Conservation (phyloP, 345 rosid species). For the Eutrema japonicum region DNA sequence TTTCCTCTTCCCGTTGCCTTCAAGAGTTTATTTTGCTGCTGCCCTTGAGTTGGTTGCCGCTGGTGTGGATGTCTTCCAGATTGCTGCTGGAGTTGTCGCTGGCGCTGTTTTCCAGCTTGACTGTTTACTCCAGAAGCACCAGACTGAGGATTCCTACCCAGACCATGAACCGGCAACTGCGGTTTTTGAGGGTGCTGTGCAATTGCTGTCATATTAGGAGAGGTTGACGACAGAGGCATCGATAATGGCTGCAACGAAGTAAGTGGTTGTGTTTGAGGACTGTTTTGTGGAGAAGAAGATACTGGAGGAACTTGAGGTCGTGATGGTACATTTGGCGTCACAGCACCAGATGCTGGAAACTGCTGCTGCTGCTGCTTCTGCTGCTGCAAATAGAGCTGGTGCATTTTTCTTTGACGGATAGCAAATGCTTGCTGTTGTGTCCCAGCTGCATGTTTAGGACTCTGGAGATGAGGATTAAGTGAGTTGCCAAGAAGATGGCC, state of each 20-base stretch:
- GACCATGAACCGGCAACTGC: constrained; percentile 57
- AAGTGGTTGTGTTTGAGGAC: constrained; percentile 63
- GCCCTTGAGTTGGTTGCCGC: constrained; percentile 61
- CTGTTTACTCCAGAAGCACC: constrained; percentile 49
- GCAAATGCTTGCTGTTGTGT: constrained; percentile 71
- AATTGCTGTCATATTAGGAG: constrained; percentile 61
- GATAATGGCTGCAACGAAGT: constrained; percentile 57
- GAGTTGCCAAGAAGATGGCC: constrained; percentile 64
- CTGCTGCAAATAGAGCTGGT: constrained; percentile 70
- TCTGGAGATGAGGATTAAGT: constrained; percentile 67
- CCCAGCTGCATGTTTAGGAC: constrained; percentile 59
- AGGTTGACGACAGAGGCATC: constrained; percentile 50
- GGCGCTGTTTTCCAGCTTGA: constrained; percentile 88
- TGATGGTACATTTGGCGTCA: constrained; percentile 62
- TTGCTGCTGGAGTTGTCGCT: constrained; percentile 58
- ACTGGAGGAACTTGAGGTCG: constrained; percentile 63
- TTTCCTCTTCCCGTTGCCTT: constrained; percentile 90
- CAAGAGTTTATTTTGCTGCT: constrained; percentile 65
- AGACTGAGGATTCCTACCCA: constrained; percentile 58
- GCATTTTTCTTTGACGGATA: constrained; percentile 64
- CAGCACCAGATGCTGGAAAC: constrained; percentile 58
- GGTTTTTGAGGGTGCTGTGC: constrained; percentile 61
- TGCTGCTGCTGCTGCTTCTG: constrained; percentile 65
- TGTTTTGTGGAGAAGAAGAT: constrained; percentile 71
- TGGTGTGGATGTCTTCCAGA: constrained; percentile 86